Evolutionary conservation across 2,329 filamentous ascomycete species (phyloP), one percentile per base, ranked within the genome.

Genomic region (Sclerotinia nivalis): DNA sequence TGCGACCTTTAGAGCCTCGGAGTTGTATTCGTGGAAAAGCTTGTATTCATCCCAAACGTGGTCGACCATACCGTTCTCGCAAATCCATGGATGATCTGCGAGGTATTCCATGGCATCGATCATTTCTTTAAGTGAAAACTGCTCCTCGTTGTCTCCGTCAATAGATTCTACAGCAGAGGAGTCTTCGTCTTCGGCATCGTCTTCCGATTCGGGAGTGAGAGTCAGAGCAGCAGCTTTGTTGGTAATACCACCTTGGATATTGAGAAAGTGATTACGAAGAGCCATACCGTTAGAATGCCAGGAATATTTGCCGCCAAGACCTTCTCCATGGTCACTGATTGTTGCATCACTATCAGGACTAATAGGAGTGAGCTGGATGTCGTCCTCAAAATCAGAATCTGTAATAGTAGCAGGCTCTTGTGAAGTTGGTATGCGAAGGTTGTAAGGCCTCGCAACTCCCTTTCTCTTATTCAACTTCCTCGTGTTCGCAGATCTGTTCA

Each of bases 31-130:
- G 4, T 54, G 56, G 47, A 68, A 62, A 1, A 68, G 20, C 15
- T 62, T 55, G 18, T 68, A 68, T 13, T 62, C 56, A 7, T 61
- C 47, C 66, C 56, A 62, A 10, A 54, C 47, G 10, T 68, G 56
- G 7, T 62, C 25, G 12, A 62, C 49, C 2, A 62, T 50, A 4
- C 28, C n/a, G 4, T 62, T 15, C 1, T n/a, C 47, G 13, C 66
- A 68, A 22, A 62, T 6, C n/a, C 37, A 47, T 22, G 66, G 66
- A 18, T 68, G 45, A 1, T 62, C 47, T 7, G 47, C 58, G 20
- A 68, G 7, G 2, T 54, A 68, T 8, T 68, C 66, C 56, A 68
- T 68, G 0, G 25, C 66, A 18, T 62, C 56, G 20, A 68, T 62
- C 18, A 61, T 68, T 28, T 68, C 66, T 22, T 37, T 25, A 7